Base-by-base conservation (phyloP, 1,284 basidiomycete species). In the Pseudozyma flocculosa region DNA sequence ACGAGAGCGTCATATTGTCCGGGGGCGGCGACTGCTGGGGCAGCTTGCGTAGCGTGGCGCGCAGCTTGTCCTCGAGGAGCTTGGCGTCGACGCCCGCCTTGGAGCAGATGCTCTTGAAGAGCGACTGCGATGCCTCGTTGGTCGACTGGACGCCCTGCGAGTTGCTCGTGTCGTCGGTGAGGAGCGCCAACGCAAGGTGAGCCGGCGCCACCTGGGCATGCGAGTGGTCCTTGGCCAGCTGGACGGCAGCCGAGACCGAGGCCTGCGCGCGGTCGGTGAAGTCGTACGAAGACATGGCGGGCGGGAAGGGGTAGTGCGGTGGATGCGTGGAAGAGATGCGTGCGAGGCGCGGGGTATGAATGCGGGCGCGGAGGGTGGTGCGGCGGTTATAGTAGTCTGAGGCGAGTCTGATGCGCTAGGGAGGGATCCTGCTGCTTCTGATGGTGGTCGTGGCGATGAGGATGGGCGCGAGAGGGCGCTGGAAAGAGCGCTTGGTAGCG, bases 181-280 rank as follows among this genome's bases (percentile, higher is more conserved):
- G 81, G 17, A 93, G 83, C 4, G 84, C 85, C 48, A 85, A 86
- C 0, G 87, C 89, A 29, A 93, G 78, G 78, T 93, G 90, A 0
- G 82, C 85, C 18, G 91, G 90, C 46, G 68, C 51, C 40, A 80
- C 64, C 83, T 90, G 88, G 1, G 86, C 85, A 73, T 92, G 86
- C 11, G 87, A 82, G 76, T 90, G 85, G 78, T 92, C 89, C 75
- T 86, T 89, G 30, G 90, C 88, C 40, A 89, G 83, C 74, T 90
- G 88, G 46, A 90, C 78, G 1, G 89, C 86, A 41, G 84, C 83
- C 40, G 83, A 78, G 49, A 92, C 71, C 22, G 86, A 83, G 64
- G 85, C 81, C 71, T 85, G 83, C 9, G 89, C 84, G 75, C 87
- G 88, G 77, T 92, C 88, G 17, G 90, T 92, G 72, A 90, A 88